Conservation (phyloP, 2,329 filamentous ascomycete species). For the Cercospora sp. region DNA sequence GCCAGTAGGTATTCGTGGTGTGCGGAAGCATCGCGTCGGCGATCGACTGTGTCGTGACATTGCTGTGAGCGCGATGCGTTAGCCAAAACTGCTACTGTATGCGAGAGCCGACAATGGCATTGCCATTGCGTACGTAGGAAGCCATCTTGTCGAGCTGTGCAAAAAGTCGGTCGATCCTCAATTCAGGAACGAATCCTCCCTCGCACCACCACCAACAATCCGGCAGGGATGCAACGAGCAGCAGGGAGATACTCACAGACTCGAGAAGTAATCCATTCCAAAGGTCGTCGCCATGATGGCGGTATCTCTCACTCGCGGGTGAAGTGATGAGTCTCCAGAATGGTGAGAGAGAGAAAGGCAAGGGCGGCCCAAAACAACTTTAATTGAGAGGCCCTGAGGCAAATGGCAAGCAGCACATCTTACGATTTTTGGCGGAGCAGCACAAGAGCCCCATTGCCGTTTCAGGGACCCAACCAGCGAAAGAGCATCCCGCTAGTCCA, state of each 20-base stretch:
- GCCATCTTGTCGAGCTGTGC: background rate
- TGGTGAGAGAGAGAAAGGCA: background rate
- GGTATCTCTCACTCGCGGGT: background rate
- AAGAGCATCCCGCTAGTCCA: background rate
- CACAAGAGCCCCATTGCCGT: background rate
- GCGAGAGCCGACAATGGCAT: background rate
- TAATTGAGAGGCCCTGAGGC: background rate
- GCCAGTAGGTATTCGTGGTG: constrained; percentile 62
- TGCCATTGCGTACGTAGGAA: background rate
- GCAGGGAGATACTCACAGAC: constrained; percentile 22
- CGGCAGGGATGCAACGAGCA: constrained; percentile 4
- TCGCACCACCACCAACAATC: background rate
- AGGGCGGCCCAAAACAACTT: background rate
- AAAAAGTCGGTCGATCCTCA: background rate
- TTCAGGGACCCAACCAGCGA: constrained; percentile 1
- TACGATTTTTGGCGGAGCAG: constrained; percentile 8
- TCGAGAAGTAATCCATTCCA: constrained; percentile 32
- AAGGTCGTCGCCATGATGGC: constrained; percentile 30
- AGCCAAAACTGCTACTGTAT: background rate
- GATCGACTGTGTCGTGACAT: constrained; percentile 38
- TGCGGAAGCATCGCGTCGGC: constrained; percentile 42
- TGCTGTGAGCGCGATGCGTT: constrained; percentile 29
- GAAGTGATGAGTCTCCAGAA: background rate
- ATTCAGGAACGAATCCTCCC: constrained; percentile 14
- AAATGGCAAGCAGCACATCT: constrained; percentile 5